phyloP scores from a whole-genome alignment of 2,329 filamentous ascomycete genomes.

The Talaromyces sp. region DNA sequence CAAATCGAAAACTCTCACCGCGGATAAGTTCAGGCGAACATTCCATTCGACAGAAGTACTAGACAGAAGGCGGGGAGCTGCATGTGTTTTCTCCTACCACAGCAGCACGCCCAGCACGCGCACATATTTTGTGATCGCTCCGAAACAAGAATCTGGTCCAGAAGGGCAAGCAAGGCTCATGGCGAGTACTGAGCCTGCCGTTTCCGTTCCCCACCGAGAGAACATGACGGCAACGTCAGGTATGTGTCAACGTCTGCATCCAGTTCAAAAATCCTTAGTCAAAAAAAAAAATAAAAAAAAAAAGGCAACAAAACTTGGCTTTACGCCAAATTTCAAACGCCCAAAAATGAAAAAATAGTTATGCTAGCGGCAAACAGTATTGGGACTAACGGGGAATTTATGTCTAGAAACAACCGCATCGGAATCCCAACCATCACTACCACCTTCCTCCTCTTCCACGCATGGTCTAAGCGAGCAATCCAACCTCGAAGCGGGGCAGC shows the following conservation, averaged over 20 bases:
- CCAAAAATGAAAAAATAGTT: neutral
- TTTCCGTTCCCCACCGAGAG: conserved; percentile 19
- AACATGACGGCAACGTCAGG: conserved; percentile 18
- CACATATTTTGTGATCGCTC: conserved; percentile 7
- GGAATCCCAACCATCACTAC: neutral
- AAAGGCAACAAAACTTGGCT: neutral
- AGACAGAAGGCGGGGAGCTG: neutral
- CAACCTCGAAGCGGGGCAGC: conserved; percentile 20
- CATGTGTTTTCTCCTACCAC: neutral
- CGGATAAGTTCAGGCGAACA: conserved; percentile 7
- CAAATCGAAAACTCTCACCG: neutral
- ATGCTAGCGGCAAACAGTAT: conserved; percentile 1
- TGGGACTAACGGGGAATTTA: conserved; percentile 6
- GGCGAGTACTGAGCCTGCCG: conserved; percentile 16
- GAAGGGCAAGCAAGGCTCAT: conserved; percentile 4
- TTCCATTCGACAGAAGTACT: conserved; percentile 6
- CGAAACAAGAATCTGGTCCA: neutral
- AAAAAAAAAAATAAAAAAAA: neutral
- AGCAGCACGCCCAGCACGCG: neutral
- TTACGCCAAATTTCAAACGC: neutral
- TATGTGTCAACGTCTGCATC: conserved; percentile 16
- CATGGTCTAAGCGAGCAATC: conserved; percentile 11
- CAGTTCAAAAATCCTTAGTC: neutral
- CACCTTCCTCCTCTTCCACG: neutral
- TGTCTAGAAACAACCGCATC: conserved; percentile 3